Base-by-base conservation (phyloP, 1,284 basidiomycete genomes). In the Melampsora americana region DNA sequence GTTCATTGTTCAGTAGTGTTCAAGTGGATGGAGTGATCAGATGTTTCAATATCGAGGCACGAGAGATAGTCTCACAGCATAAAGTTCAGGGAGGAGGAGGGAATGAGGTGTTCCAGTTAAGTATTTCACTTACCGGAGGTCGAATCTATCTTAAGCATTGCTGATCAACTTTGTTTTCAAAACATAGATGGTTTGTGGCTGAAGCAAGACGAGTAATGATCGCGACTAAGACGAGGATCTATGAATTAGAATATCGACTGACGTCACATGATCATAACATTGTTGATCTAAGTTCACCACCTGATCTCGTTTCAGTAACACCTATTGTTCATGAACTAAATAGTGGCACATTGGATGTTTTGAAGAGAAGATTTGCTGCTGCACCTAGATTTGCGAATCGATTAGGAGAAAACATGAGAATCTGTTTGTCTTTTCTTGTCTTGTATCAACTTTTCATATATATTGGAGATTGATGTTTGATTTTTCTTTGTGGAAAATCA, bases 11-110 rank as follows among this genome's bases (percentile, higher is more conserved):
- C 32, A 75, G 72, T 39, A 61, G 53, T 28, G 66, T 75, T 32
- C 72, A 75, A 56, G 72, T 75, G 20, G 72, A 75, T 46, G 72
- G 72, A 7, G 72, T 75, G 11, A 75, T 75, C 26, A 48, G 72
- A 30, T 75, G 72, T 28, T 75, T 75, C 56, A 68, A 48, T 50
- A 75, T 75, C 59, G 6, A 44, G 14, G 44, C 12, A n/a, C 50
- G 72, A n/a, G 72, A 75, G 28, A 26, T 75, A 0, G 30, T 75
- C 26, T 75, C 72, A 12, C 72, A 75, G 20, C 72, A 75, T 30
- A 75, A 75, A 26, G 72, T 75, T 9, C 72, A 66, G 39, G 42
- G 20, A 11, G 20, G 46, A 14, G 48, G 23, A 56, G 67, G 67
- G 26, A 35, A 26, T 5, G 72, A 75, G 4, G 42, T 75, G 23